Base-by-base conservation (phyloP, 352 stramenopile species). In the Phytophthora cajani region DNA sequence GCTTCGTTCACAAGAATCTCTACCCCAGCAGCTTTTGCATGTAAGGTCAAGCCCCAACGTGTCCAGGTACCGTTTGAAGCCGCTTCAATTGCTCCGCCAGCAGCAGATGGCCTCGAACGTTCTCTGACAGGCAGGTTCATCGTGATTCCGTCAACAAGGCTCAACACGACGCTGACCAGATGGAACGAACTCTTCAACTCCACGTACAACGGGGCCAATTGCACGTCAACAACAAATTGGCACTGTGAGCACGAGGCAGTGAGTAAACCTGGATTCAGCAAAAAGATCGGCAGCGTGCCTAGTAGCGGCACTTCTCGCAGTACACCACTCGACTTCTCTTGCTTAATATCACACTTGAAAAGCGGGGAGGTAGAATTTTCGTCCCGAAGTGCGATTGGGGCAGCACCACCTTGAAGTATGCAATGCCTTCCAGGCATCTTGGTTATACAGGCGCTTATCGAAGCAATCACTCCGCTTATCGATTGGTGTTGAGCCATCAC, bases 361-460 rank as follows among this genome's bases (percentile, higher is more conserved):
- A 81, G 47, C 19, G 63, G 49, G 55, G 46, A n/a, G 51, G 6
- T 27, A 9, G 25, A 6, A 55, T 64, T 23, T 11, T 12, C 40
- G 8, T 23, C 61, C 56, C 40, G 36, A 49, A 60, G 58, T 9
- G 62, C n/a, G 23, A 74, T 68, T 14, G 74, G 67, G 42, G 55
- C 46, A 44, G 50, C 21, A 38, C 77, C 77, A 23, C 77, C 62
- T 77, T 84, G 74, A n/a, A 81, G 30, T 14, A 84, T 53, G 5
- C 56, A 33, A 21, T 56, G 32, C 21, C 4, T 38, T 16, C 8
- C 19, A n/a, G 9, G n/a, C n/a, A 46, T 55, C 10, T 30, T 49
- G 25, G 16, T 60, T 61, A 62, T 55, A 57, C 52, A 80, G 32
- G 69, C 53, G 54, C 64, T 81, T n/a, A 64, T 53, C 27, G 75